Evolutionary conservation across 371 early-diverging fungal genomes (phyloP).

Genomic region (Mucor sp.): DNA sequence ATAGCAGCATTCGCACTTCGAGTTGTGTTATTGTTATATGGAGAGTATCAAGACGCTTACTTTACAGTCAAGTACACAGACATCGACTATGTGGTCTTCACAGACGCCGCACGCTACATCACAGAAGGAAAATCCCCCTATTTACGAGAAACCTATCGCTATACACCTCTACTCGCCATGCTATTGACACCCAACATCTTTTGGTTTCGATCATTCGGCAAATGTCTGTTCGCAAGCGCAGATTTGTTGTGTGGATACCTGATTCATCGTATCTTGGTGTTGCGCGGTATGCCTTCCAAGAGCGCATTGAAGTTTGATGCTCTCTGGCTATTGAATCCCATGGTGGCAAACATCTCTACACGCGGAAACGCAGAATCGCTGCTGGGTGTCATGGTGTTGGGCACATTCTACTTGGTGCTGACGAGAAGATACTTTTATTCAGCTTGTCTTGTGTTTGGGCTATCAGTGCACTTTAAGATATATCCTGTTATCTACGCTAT

Average conservation of each 20-base stretch:
- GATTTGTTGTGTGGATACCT: conserved; percentile 80
- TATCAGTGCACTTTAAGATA: conserved; percentile 96
- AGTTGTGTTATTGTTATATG: conserved; percentile 70
- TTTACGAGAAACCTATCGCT: conserved; percentile 91
- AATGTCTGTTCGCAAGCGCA: conserved; percentile 81
- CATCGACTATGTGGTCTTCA: conserved; percentile 95
- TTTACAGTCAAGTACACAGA: conserved; percentile 94
- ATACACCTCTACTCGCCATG: conserved; percentile 93
- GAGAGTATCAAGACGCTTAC: conserved; percentile 84
- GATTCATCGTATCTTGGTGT: conserved; percentile 56
- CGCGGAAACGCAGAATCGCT: conserved; percentile 94
- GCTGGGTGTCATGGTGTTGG: conserved; percentile 76
- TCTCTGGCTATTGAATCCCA: conserved; percentile 91
- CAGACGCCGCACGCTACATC: conserved; percentile 89
- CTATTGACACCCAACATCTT: conserved; percentile 81
- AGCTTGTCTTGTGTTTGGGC: conserved; percentile 81
- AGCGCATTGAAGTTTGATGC: conserved; percentile 54
- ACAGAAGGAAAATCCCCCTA: conserved; percentile 82
- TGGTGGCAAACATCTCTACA: conserved; percentile 95
- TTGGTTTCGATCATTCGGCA: conserved; percentile 80
- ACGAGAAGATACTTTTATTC: conserved; percentile 43
- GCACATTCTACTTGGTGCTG: conserved; percentile 71
- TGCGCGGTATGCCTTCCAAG: conserved; percentile 57
- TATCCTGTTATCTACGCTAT: conserved; percentile 94
- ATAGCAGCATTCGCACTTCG: conserved; percentile 59